Percentiles rank a stretch among this genome's conserved stretches.
Evolutionary conservation across 495 filamentous ascomycete genomes (phyloP).

Genomic region (Penicillium crystallinum): DNA sequence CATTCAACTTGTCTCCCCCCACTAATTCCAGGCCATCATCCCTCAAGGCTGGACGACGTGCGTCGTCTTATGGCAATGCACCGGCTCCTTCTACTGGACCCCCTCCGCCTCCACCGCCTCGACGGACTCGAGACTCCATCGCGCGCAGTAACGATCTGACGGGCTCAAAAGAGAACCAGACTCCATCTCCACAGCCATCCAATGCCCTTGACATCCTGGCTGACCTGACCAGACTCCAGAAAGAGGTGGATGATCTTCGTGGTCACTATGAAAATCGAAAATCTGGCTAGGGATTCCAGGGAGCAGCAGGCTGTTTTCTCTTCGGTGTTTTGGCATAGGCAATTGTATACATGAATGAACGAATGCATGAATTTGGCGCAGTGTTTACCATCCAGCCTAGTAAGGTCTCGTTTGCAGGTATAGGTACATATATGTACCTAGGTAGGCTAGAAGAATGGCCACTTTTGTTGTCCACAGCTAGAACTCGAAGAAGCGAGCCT

Average conservation of each 20-base stretch:
- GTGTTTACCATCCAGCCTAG: neutral
- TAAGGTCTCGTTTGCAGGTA: no score
- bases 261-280: slow-evolving; percentile 47
- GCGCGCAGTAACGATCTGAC: slow-evolving; percentile 40
- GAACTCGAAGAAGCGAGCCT: no score
- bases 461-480: neutral
- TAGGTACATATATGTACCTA: no score
- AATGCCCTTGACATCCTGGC: slow-evolving; percentile 57
- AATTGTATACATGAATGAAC: slow-evolving; percentile 18
- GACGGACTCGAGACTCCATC: slow-evolving; percentile 51
- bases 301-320: slow-evolving; percentile 15
- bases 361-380: slow-evolving; percentile 17
- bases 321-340: slow-evolving; percentile 1
- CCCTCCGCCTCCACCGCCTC: slow-evolving; percentile 58
- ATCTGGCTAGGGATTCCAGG: slow-evolving; percentile 10
- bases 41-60: slow-evolving; percentile 13
- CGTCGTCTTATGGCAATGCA: slow-evolving; percentile 22
- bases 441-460: no score
- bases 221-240: slow-evolving; percentile 61
- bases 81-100: slow-evolving; percentile 25
- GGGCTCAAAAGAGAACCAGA: slow-evolving; percentile 16
- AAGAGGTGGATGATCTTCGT: slow-evolving; percentile 66
- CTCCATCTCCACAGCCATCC: slow-evolving; percentile 24
- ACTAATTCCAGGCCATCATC: slow-evolving; percentile 6
- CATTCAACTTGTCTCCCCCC: slow-evolving; percentile 1